phyloP scores from a whole-genome alignment of 768 basidiomycete species.

The Suillus subaureus region DNA sequence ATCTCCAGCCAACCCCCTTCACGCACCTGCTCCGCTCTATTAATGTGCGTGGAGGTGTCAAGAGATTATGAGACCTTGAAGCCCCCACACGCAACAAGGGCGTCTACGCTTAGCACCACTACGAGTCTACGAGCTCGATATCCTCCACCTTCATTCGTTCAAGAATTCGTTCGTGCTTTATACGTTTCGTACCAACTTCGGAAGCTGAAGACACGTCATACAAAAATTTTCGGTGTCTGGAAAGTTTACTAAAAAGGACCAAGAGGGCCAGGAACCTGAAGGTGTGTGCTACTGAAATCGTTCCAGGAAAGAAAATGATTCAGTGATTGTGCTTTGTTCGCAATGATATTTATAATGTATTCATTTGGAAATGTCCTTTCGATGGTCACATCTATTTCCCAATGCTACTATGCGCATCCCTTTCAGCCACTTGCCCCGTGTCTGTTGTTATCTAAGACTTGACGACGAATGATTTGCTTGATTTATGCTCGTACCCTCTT shows the following conservation, averaged over 20 bases:
- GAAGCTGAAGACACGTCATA: neutral
- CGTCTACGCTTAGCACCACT: neutral
- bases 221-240: neutral
- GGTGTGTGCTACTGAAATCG: neutral
- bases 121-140: neutral
- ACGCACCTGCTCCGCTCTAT: neutral
- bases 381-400: neutral
- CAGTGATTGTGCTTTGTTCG: neutral
- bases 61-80: neutral
- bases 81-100: neutral
- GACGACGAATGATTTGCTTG: neutral
- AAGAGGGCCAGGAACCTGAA: neutral
- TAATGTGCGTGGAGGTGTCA: neutral
- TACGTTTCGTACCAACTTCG: neutral
- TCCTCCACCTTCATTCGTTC: neutral
- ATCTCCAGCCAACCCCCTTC: neutral
- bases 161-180: neutral
- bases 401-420: neutral
- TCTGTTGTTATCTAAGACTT: neutral
- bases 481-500: neutral
- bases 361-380: neutral
- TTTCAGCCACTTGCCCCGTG: neutral
- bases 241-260: neutral
- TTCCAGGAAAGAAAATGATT: neutral
- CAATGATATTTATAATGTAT: neutral